phyloP scores from a whole-genome alignment of 305 asterid species.

The Fraxinus sp. region DNA sequence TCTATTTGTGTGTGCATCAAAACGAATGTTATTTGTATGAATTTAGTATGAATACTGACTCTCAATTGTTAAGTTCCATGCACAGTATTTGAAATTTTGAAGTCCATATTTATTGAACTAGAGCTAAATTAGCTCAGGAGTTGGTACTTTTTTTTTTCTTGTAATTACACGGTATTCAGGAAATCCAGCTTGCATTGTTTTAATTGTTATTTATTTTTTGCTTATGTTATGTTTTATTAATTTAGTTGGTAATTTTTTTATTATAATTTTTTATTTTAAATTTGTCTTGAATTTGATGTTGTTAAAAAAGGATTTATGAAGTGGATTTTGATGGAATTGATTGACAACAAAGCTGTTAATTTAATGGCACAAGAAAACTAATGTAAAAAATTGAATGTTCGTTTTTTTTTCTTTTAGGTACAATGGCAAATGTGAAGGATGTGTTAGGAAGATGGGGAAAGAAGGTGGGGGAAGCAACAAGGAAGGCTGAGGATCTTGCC shows the following conservation, averaged over 20 bases:
- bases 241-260: neutral
- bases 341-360: constrained; percentile 3
- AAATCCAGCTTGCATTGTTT: neutral
- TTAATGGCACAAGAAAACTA: neutral
- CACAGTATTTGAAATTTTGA: constrained; percentile 4
- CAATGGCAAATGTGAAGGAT: constrained; percentile 72
- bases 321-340: constrained; percentile 3
- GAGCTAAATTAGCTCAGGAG: neutral
- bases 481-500: constrained; percentile 85
- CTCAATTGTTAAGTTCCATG: neutral
- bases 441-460: constrained; percentile 85
- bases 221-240: neutral
- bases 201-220: neutral
- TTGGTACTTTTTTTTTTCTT: neutral
- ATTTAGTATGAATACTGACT: constrained; percentile 10
- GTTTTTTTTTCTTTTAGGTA: constrained; percentile 40
- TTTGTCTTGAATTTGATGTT: neutral
- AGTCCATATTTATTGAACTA: neutral
- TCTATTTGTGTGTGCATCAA: neutral
- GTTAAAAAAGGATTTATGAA: neutral
- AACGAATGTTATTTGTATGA: constrained; percentile 3
- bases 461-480: constrained; percentile 83
- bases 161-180: neutral
- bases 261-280: neutral
- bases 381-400: neutral